These are phyloP conservation scores for Rhodomyrtus psidioides DNA, from an alignment of 441 rosid species.

Conservation along the genomic window DNA sequence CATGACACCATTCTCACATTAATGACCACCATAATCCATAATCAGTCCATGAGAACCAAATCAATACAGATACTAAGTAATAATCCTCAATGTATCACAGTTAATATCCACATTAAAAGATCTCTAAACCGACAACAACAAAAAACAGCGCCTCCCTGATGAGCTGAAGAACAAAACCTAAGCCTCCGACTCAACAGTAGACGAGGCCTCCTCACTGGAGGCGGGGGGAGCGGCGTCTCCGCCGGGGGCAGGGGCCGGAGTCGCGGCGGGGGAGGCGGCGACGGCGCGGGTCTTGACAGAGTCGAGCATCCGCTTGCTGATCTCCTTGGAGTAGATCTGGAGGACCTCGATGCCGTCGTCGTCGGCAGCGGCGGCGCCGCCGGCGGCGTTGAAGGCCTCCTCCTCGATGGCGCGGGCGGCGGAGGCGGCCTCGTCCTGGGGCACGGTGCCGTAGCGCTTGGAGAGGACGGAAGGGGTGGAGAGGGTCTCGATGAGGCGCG, in stretches of 20 bases:
- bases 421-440: constrained; percentile 46
- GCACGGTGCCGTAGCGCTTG: constrained; percentile 68
- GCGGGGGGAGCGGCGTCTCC: not conserved
- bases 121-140: not conserved
- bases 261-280: not conserved
- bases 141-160: not conserved
- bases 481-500: constrained; percentile 67
- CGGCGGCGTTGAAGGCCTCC: constrained; percentile 61
- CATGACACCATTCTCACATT: not conserved
- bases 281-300: constrained; percentile 46
- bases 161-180: constrained; percentile 1
- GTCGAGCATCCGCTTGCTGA: constrained; percentile 81
- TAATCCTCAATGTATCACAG: not conserved
- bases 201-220: not conserved
- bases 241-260: constrained; percentile 6
- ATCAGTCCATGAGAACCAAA: not conserved
- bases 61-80: not conserved
- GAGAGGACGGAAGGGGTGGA: constrained; percentile 72
- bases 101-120: not conserved
- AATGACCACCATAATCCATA: not conserved
- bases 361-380: constrained; percentile 27
- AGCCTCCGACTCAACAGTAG: constrained; percentile 4
- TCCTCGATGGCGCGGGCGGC: constrained; percentile 64
- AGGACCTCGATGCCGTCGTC: constrained; percentile 83
- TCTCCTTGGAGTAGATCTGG: constrained; percentile 78